A percentile compares a stretch with the other conserved stretches of the same genome.
Conservation (phyloP, 305 asterid species). For the Fraxinus velutina region DNA sequence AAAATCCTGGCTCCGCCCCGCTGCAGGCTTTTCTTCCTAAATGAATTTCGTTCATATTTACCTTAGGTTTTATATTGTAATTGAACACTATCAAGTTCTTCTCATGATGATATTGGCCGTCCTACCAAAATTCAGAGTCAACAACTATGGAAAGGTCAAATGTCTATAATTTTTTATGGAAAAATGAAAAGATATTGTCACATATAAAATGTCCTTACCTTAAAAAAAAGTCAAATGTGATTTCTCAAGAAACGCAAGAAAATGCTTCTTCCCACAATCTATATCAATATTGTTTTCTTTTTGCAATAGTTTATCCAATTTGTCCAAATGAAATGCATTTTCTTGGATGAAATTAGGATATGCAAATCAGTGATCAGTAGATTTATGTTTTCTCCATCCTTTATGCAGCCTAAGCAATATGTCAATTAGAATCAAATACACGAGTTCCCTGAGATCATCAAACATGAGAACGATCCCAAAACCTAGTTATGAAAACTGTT, state of each 20-base stretch:
- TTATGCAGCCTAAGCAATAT: not conserved
- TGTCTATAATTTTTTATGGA: not conserved
- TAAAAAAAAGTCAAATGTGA: not conserved
- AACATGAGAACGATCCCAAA: not conserved
- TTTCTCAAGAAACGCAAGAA: not conserved
- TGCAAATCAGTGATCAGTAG: not conserved
- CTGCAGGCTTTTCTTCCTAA: not conserved
- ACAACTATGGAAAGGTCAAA: not conserved
- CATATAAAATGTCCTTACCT: not conserved
- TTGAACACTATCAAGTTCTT: not conserved
- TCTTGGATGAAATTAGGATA: not conserved
- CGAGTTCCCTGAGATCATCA: not conserved
- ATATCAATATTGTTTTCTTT: not conserved
- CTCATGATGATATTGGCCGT: not conserved
- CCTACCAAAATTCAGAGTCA: not conserved
- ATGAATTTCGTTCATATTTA: not conserved
- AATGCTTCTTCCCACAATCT: not conserved
- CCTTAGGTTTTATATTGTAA: not conserved
- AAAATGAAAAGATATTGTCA: not conserved
- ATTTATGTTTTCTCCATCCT: not conserved
- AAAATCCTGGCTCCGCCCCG: too few species aligned
- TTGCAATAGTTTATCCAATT: not conserved
- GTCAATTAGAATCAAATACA: not conserved
- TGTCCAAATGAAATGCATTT: not conserved
- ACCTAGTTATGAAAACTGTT: not conserved